Conservation (phyloP, 768 basidiomycete species). For the Rhodotorula taiwanensis region DNA sequence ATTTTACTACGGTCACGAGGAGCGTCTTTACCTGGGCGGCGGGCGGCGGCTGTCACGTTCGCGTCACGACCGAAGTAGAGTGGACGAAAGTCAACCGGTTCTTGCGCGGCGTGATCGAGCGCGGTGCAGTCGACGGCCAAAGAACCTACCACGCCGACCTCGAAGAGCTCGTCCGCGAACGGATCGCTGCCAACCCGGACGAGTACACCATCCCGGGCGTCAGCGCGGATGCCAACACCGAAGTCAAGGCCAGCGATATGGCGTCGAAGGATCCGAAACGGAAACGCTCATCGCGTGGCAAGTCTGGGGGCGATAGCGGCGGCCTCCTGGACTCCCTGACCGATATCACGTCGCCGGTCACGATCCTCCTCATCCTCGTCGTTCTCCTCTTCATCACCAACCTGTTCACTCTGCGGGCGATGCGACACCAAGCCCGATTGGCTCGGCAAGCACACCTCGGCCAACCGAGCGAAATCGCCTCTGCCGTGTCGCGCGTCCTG, state of each 20-base stretch:
- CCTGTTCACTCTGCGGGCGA: constrained; percentile 54
- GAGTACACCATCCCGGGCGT: constrained; percentile 15
- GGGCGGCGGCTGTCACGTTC: constrained; percentile 61
- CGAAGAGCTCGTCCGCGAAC: constrained; percentile 71
- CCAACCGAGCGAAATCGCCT: constrained; percentile 18
- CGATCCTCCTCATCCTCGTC: constrained; percentile 68
- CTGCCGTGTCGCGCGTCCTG: constrained; percentile 19
- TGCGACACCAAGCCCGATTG: constrained; percentile 21
- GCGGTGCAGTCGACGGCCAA: constrained; percentile 73
- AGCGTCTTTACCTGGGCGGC: constrained; percentile 93
- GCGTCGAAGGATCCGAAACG: not conserved
- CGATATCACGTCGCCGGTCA: constrained; percentile 41
- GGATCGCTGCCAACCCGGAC: constrained; percentile 55
- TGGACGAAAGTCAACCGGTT: constrained; percentile 72
- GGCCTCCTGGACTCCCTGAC: constrained; percentile 19
- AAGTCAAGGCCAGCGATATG: not conserved
- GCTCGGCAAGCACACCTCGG: constrained; percentile 12
- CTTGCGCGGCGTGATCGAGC: constrained; percentile 89
- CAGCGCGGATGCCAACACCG: not conserved
- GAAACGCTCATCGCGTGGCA: not conserved
- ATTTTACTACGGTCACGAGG: constrained; percentile 82
- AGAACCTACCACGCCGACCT: constrained; percentile 75
- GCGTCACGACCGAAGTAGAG: constrained; percentile 84
- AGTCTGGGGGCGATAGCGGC: not conserved
- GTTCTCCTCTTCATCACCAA: constrained; percentile 66